These are phyloP conservation scores for Pisolithus microcarpus DNA, from an alignment of 768 basidiomycete genomes.

Conservation along the genomic window DNA sequence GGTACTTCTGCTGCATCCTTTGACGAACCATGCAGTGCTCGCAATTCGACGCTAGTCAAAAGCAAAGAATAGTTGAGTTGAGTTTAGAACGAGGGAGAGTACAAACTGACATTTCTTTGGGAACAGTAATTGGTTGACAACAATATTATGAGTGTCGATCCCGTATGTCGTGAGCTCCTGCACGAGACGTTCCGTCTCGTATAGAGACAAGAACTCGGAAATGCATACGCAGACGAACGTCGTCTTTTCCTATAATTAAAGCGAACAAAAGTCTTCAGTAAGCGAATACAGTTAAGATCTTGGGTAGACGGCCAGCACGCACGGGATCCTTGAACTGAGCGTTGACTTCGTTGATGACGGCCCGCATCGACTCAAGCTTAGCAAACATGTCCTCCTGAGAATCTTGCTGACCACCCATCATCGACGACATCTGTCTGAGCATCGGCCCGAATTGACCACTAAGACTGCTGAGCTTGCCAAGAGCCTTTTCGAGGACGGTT, in stretches of 20 bases:
- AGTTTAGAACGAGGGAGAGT: background rate
- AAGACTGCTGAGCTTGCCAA: constrained; percentile 90
- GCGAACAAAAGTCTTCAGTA: background rate
- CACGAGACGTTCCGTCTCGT: constrained; percentile 96
- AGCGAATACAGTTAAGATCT: no score
- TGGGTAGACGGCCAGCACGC: constrained; percentile 22
- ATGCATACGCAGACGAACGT: constrained; percentile 99
- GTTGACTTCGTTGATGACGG: constrained; percentile 96
- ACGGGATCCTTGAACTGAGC: constrained; percentile 99
- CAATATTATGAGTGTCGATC: constrained; percentile 98
- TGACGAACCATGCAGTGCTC: constrained; percentile 92
- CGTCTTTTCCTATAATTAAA: constrained; percentile 74
- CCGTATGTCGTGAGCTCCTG: constrained; percentile 92
- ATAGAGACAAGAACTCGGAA: constrained; percentile 95
- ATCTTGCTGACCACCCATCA: constrained; percentile 90
- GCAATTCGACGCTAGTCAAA: constrained; percentile 73
- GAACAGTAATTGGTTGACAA: constrained; percentile 95
- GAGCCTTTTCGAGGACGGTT: constrained; percentile 91
- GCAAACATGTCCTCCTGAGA: constrained; percentile 98
- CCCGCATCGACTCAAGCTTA: constrained; percentile 94
- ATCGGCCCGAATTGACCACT: constrained; percentile 95
- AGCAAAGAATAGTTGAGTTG: background rate
- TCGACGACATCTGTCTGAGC: constrained; percentile 91
- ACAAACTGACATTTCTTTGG: constrained; percentile 73
- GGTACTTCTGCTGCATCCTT: constrained; percentile 98